phyloP scores from a whole-genome alignment of 352 stramenopile genomes.

The Blastocystis sp. region DNA sequence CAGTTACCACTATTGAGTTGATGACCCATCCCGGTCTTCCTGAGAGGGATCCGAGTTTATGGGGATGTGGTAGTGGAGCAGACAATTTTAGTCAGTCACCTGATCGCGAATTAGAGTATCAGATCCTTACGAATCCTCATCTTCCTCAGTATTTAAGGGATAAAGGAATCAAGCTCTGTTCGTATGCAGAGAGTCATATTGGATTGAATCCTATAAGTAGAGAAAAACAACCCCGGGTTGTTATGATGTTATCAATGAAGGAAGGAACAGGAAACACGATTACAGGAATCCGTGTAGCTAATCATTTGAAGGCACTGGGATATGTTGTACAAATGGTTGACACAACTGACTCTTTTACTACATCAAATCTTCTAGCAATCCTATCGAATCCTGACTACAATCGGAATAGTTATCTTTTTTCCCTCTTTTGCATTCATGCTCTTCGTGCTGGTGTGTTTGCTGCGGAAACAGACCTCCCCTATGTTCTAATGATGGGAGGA shows the following conservation, averaged over 20 bases:
- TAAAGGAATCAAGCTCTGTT: slow-evolving; percentile 10
- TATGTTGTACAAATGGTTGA: slow-evolving; percentile 63
- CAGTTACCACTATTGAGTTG: slow-evolving; percentile 17
- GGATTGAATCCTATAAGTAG: not conserved
- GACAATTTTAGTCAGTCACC: slow-evolving; percentile 38
- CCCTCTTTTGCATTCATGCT: slow-evolving; percentile 65
- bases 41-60: not conserved
- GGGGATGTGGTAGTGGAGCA: slow-evolving; percentile 52
- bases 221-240: not conserved
- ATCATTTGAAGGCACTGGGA: not conserved
- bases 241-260: slow-evolving; percentile 64
- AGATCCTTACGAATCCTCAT: slow-evolving; percentile 12
- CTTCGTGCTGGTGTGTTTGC: slow-evolving; percentile 35
- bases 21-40: slow-evolving; percentile 64
- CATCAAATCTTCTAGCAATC: slow-evolving; percentile 5
- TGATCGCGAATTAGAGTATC: slow-evolving; percentile 50
- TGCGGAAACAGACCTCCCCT: not conserved
- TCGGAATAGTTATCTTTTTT: not conserved
- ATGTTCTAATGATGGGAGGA: slow-evolving; percentile 55
- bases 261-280: slow-evolving; percentile 66
- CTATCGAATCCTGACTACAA: slow-evolving; percentile 9
- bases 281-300: slow-evolving; percentile 28
- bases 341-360: slow-evolving; percentile 54
- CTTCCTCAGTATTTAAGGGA: slow-evolving; percentile 42
- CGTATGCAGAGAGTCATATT: slow-evolving; percentile 17